These are phyloP conservation scores for Acacia acuminata DNA, from an alignment of 306 rosid species.

Conservation along the genomic window DNA sequence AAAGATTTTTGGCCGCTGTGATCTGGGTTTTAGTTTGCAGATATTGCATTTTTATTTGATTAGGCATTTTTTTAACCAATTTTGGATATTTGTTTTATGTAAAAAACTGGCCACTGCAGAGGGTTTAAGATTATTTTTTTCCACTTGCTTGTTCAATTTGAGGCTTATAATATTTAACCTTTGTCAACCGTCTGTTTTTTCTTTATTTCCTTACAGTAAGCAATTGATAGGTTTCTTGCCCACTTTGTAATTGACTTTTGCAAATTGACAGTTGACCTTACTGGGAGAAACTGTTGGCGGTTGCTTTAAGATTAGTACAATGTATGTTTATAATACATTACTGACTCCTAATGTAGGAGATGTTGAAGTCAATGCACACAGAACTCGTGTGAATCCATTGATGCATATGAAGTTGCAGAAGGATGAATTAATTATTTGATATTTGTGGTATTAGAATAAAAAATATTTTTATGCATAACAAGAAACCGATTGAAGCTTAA, in stretches of 20 bases:
- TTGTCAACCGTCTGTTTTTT: neutral
- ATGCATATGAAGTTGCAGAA: neutral
- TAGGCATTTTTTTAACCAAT: slow-evolving; percentile 8
- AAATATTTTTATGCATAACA: slow-evolving; percentile 7
- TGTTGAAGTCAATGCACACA: neutral
- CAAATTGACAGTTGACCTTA: slow-evolving; percentile 13
- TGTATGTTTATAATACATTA: neutral
- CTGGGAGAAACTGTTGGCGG: too few relatives aligned
- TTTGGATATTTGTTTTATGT: slow-evolving; percentile 19
- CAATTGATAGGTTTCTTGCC: slow-evolving; percentile 11
- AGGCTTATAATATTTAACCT: slow-evolving; percentile 7
- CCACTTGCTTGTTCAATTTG: neutral
- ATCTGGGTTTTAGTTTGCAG: neutral
- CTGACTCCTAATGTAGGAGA: neutral
- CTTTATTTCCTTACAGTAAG: neutral
- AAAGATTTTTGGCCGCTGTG: neutral
- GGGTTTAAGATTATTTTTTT: slow-evolving; percentile 27
- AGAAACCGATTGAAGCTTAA: slow-evolving; percentile 9
- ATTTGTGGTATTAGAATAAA: slow-evolving; percentile 6
- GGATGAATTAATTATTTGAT: slow-evolving; percentile 14
- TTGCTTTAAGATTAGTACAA: slow-evolving; percentile 23
- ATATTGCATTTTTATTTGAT: neutral
- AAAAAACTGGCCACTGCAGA: slow-evolving; percentile 6
- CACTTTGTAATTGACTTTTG: slow-evolving; percentile 17
- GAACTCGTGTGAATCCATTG: neutral